A percentile compares a stretch with the other conserved stretches of the same genome.
Conservation (phyloP, 164 flowering plant genomes). For the Pachysandra terminalis region DNA sequence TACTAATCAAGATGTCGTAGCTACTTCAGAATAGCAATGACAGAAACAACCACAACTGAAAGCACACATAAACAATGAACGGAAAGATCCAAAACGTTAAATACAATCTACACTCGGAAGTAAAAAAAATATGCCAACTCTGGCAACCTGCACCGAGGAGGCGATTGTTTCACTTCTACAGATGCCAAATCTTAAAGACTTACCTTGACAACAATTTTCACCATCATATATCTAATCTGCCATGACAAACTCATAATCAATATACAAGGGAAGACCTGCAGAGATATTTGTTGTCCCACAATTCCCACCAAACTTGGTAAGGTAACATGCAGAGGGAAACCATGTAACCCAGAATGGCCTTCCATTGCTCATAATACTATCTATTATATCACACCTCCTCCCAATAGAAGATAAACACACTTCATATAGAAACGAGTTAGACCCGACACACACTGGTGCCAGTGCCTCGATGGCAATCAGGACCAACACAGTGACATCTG, state of each 20-base stretch:
- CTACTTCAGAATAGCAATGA: too few species aligned
- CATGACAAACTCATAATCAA: slow-evolving; percentile 15
- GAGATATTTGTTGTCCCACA: slow-evolving; percentile 9
- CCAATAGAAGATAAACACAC: slow-evolving; percentile 26
- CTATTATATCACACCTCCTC: slow-evolving; percentile 19
- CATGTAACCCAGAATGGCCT: slow-evolving; percentile 11
- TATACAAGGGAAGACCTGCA: background rate
- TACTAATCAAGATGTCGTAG: too few species aligned
- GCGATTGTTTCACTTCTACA: background rate
- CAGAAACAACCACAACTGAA: too few species aligned
- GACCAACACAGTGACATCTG: slow-evolving; percentile 27
- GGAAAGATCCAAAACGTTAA: background rate
- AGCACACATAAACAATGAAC: too few species aligned
- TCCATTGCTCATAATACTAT: slow-evolving; percentile 15
- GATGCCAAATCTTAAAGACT: background rate
- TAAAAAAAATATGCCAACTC: background rate
- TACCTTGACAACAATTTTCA: background rate
- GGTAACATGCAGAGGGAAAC: slow-evolving; percentile 19
- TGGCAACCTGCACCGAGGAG: background rate
- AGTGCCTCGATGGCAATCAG: slow-evolving; percentile 46
- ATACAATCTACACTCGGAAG: slow-evolving; percentile 7
- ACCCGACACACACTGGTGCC: slow-evolving; percentile 37
- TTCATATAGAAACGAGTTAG: slow-evolving; percentile 38
- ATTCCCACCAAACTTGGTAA: slow-evolving; percentile 28
- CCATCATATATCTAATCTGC: background rate